Evolutionary conservation across 345 rosid species (phyloP).

Genomic region (Firmiana major): DNA sequence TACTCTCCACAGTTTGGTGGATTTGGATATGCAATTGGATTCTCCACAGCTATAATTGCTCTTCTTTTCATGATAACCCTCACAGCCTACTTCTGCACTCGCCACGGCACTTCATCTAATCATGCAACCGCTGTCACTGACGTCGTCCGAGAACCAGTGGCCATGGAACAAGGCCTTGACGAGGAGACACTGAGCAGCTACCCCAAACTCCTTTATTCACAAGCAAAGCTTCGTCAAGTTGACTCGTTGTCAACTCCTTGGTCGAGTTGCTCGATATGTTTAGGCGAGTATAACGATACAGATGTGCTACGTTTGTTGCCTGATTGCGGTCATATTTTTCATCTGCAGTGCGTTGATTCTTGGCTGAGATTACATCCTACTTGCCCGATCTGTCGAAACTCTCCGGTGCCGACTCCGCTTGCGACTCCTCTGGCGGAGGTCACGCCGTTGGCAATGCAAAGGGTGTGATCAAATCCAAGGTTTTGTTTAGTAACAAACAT

Average conservation of each 20-base stretch:
- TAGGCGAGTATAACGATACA: slow-evolving; percentile 19
- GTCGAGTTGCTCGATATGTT: slow-evolving; percentile 3
- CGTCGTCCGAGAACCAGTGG: background rate
- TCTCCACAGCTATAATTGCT: background rate
- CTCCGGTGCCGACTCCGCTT: background rate
- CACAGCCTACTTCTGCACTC: background rate
- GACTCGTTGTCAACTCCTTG: background rate
- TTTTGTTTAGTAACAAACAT: background rate
- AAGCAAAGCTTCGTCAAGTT: background rate
- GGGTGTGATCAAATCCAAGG: background rate
- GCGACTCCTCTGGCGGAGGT: background rate
- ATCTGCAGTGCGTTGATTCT: slow-evolving; percentile 16
- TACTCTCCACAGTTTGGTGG: background rate
- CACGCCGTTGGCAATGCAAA: background rate
- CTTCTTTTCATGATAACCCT: background rate
- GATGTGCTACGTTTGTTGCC: slow-evolving; percentile 10
- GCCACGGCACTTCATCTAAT: background rate
- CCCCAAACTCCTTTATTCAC: background rate
- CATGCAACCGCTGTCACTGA: background rate
- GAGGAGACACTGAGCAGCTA: background rate
- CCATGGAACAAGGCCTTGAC: background rate
- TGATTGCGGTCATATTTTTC: slow-evolving; percentile 23
- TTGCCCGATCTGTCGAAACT: slow-evolving; percentile 26
- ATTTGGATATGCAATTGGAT: background rate
- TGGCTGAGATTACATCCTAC: slow-evolving; percentile 22